Base-by-base conservation (phyloP, 2,329 filamentous ascomycete genomes). In the Botrytis fabae region DNA sequence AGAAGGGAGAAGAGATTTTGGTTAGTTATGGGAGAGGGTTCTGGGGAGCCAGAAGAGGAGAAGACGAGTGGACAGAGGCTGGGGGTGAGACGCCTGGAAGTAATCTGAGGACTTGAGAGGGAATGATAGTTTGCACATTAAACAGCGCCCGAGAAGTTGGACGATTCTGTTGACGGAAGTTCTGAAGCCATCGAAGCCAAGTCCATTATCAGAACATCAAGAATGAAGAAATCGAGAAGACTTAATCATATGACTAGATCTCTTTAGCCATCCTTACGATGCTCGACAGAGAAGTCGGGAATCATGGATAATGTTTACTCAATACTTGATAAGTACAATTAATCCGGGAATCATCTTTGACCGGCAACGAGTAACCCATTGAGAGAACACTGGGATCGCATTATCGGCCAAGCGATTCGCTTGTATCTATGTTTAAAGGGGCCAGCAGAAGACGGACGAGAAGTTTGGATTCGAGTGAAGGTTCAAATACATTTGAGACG, bases 1-100 rank as follows among this genome's bases (percentile, higher is more conserved):
- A 91, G 88, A 76, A 91, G 92, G 78, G 90, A 89, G 9, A 91
- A 89, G 80, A 90, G 90, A 0, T 91, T 92, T 76, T 92, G 90
- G 89, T 83, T 83, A 46, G 84, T 83, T 80, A 85, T 82, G 81
- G 85, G 81, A 77, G 82, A 48, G 32, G 73, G 42, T 59, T 92
- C 75, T 92, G 90, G 89, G 83, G 83, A 32, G 84, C 83, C 79
- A 85, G 82, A 80, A 85, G 81, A 77, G 82, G 51, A 18, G 73
- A 73, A 28, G 70, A 32, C 16, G 61, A 54, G 1, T 51, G 51
- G 44, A 28, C 8, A 14, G 40, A 71, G 25, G 14, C 4, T 40
- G 12, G 38, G 22, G 12, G 46, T 59, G 51, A 44, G 44, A 14
- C 6, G 16, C 14, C 18, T 62, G 38, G 69, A 73, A 71, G 32